phyloP scores from a whole-genome alignment of 2,329 filamentous ascomycete species.

The Microsporum canis region DNA sequence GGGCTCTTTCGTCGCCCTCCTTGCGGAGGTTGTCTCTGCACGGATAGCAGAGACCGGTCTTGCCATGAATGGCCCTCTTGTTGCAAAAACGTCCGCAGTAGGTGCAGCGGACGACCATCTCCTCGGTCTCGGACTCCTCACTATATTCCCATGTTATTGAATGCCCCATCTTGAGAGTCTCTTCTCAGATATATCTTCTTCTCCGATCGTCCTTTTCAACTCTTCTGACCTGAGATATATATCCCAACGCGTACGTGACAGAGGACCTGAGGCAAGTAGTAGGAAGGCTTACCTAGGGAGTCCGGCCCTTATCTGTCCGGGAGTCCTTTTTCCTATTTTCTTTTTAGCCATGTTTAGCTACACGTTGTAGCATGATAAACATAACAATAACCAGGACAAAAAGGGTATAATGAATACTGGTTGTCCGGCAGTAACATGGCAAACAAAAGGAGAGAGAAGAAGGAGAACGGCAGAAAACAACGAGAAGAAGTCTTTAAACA shows the following conservation, averaged over 20 bases:
- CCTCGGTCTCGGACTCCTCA: constrained; percentile 12
- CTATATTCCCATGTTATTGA: constrained; percentile 14
- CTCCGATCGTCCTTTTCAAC: not conserved
- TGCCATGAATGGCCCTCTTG: constrained; percentile 4
- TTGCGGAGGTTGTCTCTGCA: constrained; percentile 12
- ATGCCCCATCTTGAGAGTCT: constrained; percentile 7
- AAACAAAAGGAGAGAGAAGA: not conserved
- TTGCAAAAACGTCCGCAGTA: constrained; percentile 16
- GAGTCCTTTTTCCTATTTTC: not conserved
- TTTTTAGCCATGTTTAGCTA: not conserved
- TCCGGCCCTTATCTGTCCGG: not conserved
- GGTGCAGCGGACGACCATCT: constrained; percentile 13
- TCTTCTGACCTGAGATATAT: not conserved
- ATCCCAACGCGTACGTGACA: not conserved
- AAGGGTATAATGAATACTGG: not conserved
- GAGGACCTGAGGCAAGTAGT: not conserved
- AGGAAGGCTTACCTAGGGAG: not conserved
- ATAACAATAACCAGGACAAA: not conserved
- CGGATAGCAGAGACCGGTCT: constrained; percentile 11
- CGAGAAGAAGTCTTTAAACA: not conserved
- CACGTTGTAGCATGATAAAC: not conserved
- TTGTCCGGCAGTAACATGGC: not conserved
- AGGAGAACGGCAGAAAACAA: not conserved
- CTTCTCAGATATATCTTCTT: not conserved
- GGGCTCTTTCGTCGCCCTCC: constrained; percentile 4